These are phyloP conservation scores for Haberlea rhodopensis DNA, from an alignment of 257 asterid species.

Conservation along the genomic window DNA sequence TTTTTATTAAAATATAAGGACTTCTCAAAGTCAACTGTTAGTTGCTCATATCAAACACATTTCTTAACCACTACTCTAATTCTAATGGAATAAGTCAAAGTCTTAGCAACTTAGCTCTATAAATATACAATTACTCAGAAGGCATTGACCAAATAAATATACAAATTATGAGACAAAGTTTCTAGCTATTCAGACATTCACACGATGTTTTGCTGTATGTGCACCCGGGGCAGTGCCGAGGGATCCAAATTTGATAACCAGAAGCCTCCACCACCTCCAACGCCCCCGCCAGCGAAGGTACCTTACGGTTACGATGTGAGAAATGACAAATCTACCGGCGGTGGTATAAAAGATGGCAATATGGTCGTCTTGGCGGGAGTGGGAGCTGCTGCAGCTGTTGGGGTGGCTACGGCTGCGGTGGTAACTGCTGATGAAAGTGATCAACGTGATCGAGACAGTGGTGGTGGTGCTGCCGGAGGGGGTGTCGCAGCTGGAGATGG, in stretches of 20 bases:
- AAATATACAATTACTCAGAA: too few species aligned
- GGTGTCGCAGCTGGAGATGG: neutral
- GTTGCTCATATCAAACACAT: too few species aligned
- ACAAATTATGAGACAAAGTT: too few species aligned
- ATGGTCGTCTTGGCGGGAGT: slow-evolving; percentile 32
- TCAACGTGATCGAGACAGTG: neutral
- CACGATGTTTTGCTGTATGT: slow-evolving; percentile 32
- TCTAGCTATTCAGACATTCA: too few species aligned
- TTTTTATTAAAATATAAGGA: too few species aligned
- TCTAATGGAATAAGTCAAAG: too few species aligned
- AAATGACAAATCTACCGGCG: slow-evolving; percentile 9
- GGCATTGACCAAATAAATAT: too few species aligned
- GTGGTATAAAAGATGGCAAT: slow-evolving; percentile 25
- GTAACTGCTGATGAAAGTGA: slow-evolving; percentile 3
- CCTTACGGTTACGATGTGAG: slow-evolving; percentile 7
- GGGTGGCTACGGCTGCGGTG: slow-evolving; percentile 24
- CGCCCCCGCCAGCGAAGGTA: slow-evolving; percentile 4
- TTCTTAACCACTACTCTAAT: too few species aligned
- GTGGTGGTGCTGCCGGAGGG: slow-evolving; percentile 1
- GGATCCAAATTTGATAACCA: neutral
- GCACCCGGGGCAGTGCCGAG: slow-evolving; percentile 26
- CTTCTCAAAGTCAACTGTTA: too few species aligned
- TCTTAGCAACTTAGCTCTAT: too few species aligned
- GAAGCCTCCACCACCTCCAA: slow-evolving; percentile 1
- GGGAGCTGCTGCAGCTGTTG: slow-evolving; percentile 24